Evolutionary conservation across 345 rosid species (phyloP), one percentile per base, ranked within the genome.

Genomic region (Hypericum androsaemum): DNA sequence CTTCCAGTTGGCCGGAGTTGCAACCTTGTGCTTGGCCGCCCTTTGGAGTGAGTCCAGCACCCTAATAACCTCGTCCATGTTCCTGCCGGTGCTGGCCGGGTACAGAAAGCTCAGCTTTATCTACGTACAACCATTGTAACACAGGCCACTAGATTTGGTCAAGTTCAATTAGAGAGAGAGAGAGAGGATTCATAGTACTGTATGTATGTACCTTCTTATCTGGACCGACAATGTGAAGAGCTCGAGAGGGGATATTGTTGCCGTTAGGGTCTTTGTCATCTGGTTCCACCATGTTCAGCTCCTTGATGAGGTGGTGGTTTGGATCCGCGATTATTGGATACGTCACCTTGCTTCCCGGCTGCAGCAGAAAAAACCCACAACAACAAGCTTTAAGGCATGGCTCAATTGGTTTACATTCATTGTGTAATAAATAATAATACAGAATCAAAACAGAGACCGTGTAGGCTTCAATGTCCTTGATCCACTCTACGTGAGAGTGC

Each of bases 1-100:
- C 53, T 82, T 87, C 95, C 98, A 87, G 83, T 87, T 65, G 10
- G 63, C 89, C 5, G 84, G 89, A 3, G 95, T 90, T 0, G 95
- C 84, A 0, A 90, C 63, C 72, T 74, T 84, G 68, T 76, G 71
- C 66, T 77, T 76, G 0, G 71, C 6, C 5, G 76, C 79, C 63
- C 52, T 64, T 72, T 76, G 72, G 53, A 84, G 70, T 0, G 94
- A 82, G 16, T 87, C 96, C 53, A 84, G n/a, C 32, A 71, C 97
- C 59, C 96, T 77, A 60, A 79, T 13, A 49, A 80, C 88, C 52
- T 80, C 96, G 15, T 82, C 90, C 71, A 84, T 77, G 79, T 82
- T 88, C 60, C 86, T 67, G 7, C 90, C 86, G 0, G 95, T 79
- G 53, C 77, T 67, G 2, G 86, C 78, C 0, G 92, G 96, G 52